phyloP scores from a whole-genome alignment of 345 rosid species.

The Eucalyptus camaldulensis region DNA sequence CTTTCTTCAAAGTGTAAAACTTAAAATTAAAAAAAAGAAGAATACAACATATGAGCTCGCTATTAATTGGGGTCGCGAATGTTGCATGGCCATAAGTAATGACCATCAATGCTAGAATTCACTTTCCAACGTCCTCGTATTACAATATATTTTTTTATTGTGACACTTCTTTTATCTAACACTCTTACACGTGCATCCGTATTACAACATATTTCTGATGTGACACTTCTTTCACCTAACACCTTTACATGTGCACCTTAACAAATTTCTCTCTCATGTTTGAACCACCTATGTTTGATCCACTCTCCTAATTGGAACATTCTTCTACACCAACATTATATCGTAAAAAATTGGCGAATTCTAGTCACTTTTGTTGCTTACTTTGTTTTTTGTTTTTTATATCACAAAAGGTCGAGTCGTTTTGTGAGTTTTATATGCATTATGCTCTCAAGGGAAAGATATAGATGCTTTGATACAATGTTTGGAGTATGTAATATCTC shows the following conservation, averaged over 20 bases:
- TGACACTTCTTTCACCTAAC: not conserved
- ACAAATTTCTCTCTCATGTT: not conserved
- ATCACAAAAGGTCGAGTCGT: not conserved
- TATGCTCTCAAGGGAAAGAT: too few species aligned
- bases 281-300: not conserved
- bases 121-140: too few species aligned
- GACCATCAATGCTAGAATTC: too few species aligned
- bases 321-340: not conserved
- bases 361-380: not conserved
- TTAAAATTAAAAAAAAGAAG: too few species aligned
- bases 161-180: not conserved
- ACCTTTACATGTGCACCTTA: not conserved
- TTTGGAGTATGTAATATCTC: not conserved
- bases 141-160: too few species aligned
- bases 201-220: not conserved
- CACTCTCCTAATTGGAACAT: not conserved
- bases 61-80: not conserved
- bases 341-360: not conserved
- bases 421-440: not conserved
- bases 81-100: too few species aligned
- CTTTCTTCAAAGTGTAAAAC: not conserved
- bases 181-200: too few species aligned
- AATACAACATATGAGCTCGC: not conserved
- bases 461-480: not conserved
- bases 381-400: too few species aligned